These are phyloP conservation scores for Leonotis leonurus DNA, from an alignment of 257 asterid species.

Conservation along the genomic window DNA sequence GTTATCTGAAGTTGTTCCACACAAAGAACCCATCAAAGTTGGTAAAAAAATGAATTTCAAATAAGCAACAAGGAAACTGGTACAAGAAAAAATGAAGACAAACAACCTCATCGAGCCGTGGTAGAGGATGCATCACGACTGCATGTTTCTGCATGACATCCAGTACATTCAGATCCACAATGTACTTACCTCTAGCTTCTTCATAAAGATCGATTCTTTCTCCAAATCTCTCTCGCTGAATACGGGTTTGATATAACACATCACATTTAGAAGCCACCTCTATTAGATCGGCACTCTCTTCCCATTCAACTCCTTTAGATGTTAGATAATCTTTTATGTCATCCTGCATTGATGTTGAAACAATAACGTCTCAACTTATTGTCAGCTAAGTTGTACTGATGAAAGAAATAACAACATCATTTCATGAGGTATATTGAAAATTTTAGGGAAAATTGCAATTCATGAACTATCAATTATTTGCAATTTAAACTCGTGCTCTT, in stretches of 20 bases:
- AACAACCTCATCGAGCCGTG: constrained; percentile 87
- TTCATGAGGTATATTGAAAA: background rate
- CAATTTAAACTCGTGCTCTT: no score
- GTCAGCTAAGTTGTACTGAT: background rate
- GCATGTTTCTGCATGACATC: constrained; percentile 84
- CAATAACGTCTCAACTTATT: background rate
- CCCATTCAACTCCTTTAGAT: constrained; percentile 77
- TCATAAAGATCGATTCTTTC: constrained; percentile 72
- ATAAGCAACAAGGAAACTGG: background rate
- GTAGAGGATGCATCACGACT: constrained; percentile 89
- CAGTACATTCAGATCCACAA: constrained; percentile 46
- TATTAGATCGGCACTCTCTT: constrained; percentile 70
- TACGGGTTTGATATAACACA: constrained; percentile 78
- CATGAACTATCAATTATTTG: no score
- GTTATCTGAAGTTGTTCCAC: constrained; percentile 42
- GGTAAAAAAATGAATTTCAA: background rate
- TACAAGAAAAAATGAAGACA: background rate
- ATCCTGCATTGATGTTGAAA: constrained; percentile 37
- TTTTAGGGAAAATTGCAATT: no score
- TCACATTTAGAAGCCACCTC: constrained; percentile 94
- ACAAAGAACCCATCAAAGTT: background rate
- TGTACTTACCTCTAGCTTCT: constrained; percentile 85
- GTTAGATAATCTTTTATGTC: constrained; percentile 87
- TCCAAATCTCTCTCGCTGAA: constrained; percentile 77
- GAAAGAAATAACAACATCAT: background rate